phyloP scores from a whole-genome alignment of 1,284 basidiomycete genomes.

The Papiliotrema terrestris region DNA sequence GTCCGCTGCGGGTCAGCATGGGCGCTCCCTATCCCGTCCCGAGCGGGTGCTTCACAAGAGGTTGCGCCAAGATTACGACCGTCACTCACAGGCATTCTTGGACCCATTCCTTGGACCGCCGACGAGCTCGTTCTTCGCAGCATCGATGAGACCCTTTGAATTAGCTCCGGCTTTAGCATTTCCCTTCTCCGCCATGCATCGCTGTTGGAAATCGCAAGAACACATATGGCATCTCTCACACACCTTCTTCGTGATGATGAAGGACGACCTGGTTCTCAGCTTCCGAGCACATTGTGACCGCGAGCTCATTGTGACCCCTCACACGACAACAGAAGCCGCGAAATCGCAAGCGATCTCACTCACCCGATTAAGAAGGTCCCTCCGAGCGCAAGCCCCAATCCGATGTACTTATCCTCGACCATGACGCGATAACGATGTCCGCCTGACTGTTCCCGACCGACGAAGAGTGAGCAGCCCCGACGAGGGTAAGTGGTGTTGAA shows the following conservation, averaged over 20 bases:
- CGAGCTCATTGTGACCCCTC: no score
- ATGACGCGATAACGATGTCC: slow-evolving; percentile 47
- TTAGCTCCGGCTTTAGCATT: not conserved
- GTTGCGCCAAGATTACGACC: no score
- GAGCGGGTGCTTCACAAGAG: no score
- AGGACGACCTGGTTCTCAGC: slow-evolving; percentile 58
- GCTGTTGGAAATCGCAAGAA: not conserved
- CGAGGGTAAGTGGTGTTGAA: not conserved
- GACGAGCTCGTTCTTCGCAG: slow-evolving; percentile 57
- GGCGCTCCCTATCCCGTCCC: not conserved
- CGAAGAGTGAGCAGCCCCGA: not conserved
- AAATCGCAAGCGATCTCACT: slow-evolving; percentile 7
- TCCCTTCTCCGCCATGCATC: not conserved
- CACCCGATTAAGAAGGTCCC: slow-evolving; percentile 77
- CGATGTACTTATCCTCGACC: slow-evolving; percentile 89
- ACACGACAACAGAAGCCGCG: not conserved
- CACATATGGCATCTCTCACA: slow-evolving; percentile 13
- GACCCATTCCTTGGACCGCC: slow-evolving; percentile 12
- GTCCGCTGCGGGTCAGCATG: slow-evolving; percentile 54
- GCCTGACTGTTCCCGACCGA: not conserved
- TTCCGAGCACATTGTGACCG: not conserved
- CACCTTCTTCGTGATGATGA: slow-evolving; percentile 96
- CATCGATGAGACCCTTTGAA: slow-evolving; percentile 73
- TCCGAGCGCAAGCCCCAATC: slow-evolving; percentile 76
- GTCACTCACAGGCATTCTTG: slow-evolving; percentile 64